Conservation (phyloP, 345 rosid genomes). For the Lenwebbia sp. region DNA sequence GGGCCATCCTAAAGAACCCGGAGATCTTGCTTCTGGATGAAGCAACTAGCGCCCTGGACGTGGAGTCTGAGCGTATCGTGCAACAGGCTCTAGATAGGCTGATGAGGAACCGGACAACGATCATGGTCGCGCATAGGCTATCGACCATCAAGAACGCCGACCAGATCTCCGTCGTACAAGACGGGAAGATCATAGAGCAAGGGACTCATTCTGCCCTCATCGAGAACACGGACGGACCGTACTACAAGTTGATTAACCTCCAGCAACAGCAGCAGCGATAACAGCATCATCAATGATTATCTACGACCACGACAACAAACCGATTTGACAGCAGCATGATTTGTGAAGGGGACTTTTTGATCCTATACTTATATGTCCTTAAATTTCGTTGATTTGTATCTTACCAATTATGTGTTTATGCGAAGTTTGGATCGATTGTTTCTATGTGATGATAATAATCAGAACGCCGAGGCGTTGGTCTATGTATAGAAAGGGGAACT, state of each 20-base stretch:
- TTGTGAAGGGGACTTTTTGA: background rate
- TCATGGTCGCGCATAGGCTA: slow-evolving; percentile 89
- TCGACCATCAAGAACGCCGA: slow-evolving; percentile 83
- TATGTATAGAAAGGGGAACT: background rate
- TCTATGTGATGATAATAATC: background rate
- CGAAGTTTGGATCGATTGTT: background rate
- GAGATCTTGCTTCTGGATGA: slow-evolving; percentile 81
- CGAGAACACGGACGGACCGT: slow-evolving; percentile 63
- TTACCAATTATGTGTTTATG: background rate
- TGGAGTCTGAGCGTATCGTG: slow-evolving; percentile 76
- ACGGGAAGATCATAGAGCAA: slow-evolving; percentile 68
- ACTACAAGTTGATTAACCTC: slow-evolving; percentile 67
- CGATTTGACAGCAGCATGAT: background rate
- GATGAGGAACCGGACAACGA: slow-evolving; percentile 72
- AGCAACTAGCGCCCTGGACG: slow-evolving; percentile 85
- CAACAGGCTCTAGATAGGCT: slow-evolving; percentile 88
- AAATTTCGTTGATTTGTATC: background rate
- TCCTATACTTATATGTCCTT: background rate
- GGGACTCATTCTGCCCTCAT: slow-evolving; percentile 68
- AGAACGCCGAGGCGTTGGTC: background rate
- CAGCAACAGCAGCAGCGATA: slow-evolving; percentile 52
- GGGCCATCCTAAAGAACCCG: slow-evolving; percentile 86
- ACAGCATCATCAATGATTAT: background rate
- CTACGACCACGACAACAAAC: background rate
- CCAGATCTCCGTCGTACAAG: slow-evolving; percentile 67